phyloP scores from a whole-genome alignment of 129 eudicot genomes.

The Solidago caesia region DNA sequence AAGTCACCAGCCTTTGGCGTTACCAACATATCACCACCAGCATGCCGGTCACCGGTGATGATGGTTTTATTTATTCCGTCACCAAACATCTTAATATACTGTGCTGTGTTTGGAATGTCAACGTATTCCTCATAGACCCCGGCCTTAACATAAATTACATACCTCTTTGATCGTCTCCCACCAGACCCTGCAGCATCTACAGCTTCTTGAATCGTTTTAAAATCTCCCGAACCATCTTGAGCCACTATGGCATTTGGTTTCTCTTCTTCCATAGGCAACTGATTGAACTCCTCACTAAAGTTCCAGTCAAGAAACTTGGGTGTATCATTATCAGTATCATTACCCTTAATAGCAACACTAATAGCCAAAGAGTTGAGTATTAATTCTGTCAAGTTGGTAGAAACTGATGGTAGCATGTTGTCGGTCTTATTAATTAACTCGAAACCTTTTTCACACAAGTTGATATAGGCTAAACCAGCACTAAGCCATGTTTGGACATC shows the following conservation, averaged over 20 bases:
- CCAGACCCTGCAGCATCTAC: not conserved
- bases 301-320: conserved; percentile 1
- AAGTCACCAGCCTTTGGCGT: conserved; percentile 30
- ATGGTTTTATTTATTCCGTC: conserved; percentile 57
- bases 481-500: conserved; percentile 38
- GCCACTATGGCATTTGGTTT: conserved; percentile 30
- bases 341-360: conserved; percentile 18
- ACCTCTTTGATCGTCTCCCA: no score
- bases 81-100: conserved; percentile 51
- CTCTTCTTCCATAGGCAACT: not conserved
- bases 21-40: conserved; percentile 18
- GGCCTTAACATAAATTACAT: conserved; percentile 56
- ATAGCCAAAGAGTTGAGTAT: conserved; percentile 37
- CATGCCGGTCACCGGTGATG: conserved; percentile 43
- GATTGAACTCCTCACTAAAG: not conserved
- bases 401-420: conserved; percentile 5
- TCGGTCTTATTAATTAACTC: conserved; percentile 20
- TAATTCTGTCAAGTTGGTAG: conserved; percentile 25
- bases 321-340: not conserved
- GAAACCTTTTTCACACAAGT: conserved; percentile 31
- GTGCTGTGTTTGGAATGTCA: conserved; percentile 19
- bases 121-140: conserved; percentile 59
- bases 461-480: conserved; percentile 28
- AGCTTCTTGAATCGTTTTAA: conserved; percentile 27
- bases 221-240: conserved; percentile 38